Evolutionary conservation across 2,329 filamentous ascomycete species (phyloP).

Genomic region (Penicillium sp.): DNA sequence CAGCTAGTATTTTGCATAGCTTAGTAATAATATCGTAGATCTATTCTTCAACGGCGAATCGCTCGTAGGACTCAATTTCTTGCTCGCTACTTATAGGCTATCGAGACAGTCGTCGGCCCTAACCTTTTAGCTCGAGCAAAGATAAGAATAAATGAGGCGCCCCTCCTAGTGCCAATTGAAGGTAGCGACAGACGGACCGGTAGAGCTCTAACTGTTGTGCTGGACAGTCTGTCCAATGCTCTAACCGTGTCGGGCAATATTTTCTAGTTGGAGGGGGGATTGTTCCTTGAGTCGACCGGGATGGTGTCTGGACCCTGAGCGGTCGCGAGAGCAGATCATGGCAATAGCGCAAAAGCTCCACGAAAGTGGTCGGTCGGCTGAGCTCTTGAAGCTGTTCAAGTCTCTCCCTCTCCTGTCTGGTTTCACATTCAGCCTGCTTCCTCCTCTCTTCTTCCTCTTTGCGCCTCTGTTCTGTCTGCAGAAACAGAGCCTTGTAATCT

Average conservation of each 20-base stretch:
- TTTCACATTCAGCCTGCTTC: not conserved
- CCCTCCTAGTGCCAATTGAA: slow-evolving; percentile 11
- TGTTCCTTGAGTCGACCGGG: slow-evolving; percentile 19
- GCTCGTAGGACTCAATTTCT: slow-evolving; percentile 10
- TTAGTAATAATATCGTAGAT: slow-evolving; percentile 23
- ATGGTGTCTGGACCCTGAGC: slow-evolving; percentile 17
- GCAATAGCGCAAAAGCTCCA: slow-evolving; percentile 14
- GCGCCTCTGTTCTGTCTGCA: not conserved
- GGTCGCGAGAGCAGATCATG: slow-evolving; percentile 11
- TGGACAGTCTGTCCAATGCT: slow-evolving; percentile 16
- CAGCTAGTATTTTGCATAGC: slow-evolving; percentile 21
- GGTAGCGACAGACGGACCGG: slow-evolving; percentile 9
- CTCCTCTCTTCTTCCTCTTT: not conserved
- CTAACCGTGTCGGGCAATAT: slow-evolving; percentile 19
- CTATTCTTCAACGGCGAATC: slow-evolving; percentile 9
- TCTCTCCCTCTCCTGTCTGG: not conserved
- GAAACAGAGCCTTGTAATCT: no score
- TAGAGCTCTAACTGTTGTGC: not conserved
- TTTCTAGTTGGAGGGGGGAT: slow-evolving; percentile 20
- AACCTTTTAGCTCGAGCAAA: slow-evolving; percentile 10
- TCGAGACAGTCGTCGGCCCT: slow-evolving; percentile 9
- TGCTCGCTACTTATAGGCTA: slow-evolving; percentile 17
- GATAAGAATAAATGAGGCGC: slow-evolving; percentile 11
- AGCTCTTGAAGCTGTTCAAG: slow-evolving; percentile 2
- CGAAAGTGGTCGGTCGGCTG: slow-evolving; percentile 7